These are phyloP conservation scores for Eudorina sp. DNA, from an alignment of 139 green algal genomes.

Conservation along the genomic window DNA sequence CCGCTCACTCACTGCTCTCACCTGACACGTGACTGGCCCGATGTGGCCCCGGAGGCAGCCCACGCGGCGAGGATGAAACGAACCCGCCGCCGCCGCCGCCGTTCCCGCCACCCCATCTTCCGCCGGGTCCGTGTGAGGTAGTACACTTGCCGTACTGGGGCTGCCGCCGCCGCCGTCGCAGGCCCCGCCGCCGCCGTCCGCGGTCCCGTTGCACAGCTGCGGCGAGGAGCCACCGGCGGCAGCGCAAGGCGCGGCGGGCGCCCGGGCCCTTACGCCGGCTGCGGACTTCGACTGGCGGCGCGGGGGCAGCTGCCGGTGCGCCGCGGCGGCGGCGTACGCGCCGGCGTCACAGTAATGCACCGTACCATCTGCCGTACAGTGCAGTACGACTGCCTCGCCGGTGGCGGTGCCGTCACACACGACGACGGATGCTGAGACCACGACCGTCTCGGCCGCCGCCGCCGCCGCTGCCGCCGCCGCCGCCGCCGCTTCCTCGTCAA, in stretches of 20 bases:
- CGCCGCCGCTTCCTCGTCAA: background rate
- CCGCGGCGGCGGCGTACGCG: slow-evolving; percentile 3
- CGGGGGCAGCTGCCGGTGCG: background rate
- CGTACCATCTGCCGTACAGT: slow-evolving; percentile 25
- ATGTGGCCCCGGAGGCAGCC: background rate
- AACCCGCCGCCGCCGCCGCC: background rate
- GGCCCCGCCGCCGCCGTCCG: too few relatives aligned
- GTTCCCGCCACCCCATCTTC: background rate
- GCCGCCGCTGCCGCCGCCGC: background rate
- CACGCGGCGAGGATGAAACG: background rate
- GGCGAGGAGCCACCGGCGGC: too few relatives aligned
- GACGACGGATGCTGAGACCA: background rate
- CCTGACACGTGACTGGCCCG: slow-evolving; percentile 33
- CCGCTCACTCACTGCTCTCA: too few relatives aligned
- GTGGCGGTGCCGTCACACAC: background rate
- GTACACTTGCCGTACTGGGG: too few relatives aligned
- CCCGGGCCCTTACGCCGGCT: too few relatives aligned
- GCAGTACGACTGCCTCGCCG: slow-evolving; percentile 14
- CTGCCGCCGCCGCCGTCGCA: too few relatives aligned
- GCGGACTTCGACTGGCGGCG: too few relatives aligned
- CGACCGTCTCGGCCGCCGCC: background rate
- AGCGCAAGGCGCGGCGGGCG: too few relatives aligned
- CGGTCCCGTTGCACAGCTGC: too few relatives aligned
- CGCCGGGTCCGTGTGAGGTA: too few relatives aligned
- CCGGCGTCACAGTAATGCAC: background rate